These are phyloP conservation scores for Diutina rugosa DNA, from an alignment of 1,139 yeast species.

Conservation along the genomic window DNA sequence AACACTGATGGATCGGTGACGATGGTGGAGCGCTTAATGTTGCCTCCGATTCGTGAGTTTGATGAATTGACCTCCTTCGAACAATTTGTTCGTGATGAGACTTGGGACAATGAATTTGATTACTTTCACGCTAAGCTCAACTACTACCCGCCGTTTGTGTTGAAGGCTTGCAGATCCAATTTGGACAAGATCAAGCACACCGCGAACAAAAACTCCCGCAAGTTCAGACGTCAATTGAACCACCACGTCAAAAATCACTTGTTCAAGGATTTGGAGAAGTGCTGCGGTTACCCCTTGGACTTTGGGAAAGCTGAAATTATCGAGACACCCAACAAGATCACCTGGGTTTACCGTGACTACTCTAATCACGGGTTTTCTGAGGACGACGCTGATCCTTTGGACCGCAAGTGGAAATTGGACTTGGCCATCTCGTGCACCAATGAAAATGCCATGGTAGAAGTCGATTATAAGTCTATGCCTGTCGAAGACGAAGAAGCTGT, in stretches of 20 bases:
- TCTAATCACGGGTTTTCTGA: slow-evolving; percentile 41
- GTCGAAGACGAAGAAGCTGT: slow-evolving; percentile 1
- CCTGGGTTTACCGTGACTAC: slow-evolving; percentile 41
- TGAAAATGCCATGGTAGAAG: slow-evolving; percentile 48
- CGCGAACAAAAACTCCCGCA: slow-evolving; percentile 57
- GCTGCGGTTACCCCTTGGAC: slow-evolving; percentile 45
- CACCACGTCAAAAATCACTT: slow-evolving; percentile 66
- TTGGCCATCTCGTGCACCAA: slow-evolving; percentile 46
- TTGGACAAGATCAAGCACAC: slow-evolving; percentile 65
- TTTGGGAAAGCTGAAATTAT: slow-evolving; percentile 36
- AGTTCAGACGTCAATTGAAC: slow-evolving; percentile 61
- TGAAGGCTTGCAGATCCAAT: slow-evolving; percentile 55
- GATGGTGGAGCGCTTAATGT: slow-evolving; percentile 14
- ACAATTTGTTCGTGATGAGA: slow-evolving; percentile 52
- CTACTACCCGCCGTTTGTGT: slow-evolving; percentile 62
- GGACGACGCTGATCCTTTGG: slow-evolving; percentile 28
- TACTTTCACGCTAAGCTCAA: slow-evolving; percentile 53
- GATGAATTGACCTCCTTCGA: slow-evolving; percentile 56
- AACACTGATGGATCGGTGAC: slow-evolving; percentile 12
- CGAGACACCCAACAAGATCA: slow-evolving; percentile 23
- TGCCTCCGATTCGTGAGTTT: slow-evolving; percentile 37
- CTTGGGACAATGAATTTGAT: slow-evolving; percentile 66
- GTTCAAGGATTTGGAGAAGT: slow-evolving; percentile 49
- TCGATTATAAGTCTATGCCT: slow-evolving; percentile 40
- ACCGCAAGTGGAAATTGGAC: slow-evolving; percentile 46